These are phyloP conservation scores for Spencermartinsiella europaea DNA, from an alignment of 805 yeast species.

Conservation along the genomic window DNA sequence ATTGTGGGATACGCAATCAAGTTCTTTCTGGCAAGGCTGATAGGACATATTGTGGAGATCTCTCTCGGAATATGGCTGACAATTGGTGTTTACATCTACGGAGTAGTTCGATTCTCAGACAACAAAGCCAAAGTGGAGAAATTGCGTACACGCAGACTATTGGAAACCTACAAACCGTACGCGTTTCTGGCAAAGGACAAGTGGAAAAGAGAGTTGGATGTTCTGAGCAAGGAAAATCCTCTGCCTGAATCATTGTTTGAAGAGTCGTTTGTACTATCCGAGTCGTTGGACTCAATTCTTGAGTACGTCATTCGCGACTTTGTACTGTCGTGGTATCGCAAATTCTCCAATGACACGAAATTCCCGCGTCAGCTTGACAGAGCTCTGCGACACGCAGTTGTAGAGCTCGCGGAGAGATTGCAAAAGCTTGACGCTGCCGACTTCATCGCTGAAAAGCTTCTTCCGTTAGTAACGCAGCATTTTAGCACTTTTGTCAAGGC, in stretches of 20 bases:
- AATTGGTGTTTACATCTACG: slow-evolving; percentile 4
- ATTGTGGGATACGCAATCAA: slow-evolving; percentile 10
- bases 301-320: slow-evolving; percentile 48
- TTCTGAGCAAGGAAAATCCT: slow-evolving; percentile 11
- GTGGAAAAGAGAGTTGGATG: slow-evolving; percentile 14
- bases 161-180: slow-evolving; percentile 3
- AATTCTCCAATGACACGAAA: slow-evolving; percentile 37
- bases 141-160: slow-evolving; percentile 2
- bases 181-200: slow-evolving; percentile 6
- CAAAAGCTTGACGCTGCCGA: slow-evolving; percentile 47
- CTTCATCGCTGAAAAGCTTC: slow-evolving; percentile 48
- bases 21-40: slow-evolving; percentile 7
- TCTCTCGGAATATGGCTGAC: slow-evolving; percentile 13
- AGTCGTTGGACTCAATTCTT: slow-evolving; percentile 47
- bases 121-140: not conserved
- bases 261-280: slow-evolving; percentile 49
- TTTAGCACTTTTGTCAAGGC: slow-evolving; percentile 46
- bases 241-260: slow-evolving; percentile 26
- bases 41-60: slow-evolving; percentile 15
- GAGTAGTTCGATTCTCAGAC: slow-evolving; percentile 9
- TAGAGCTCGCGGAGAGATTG: slow-evolving; percentile 40
- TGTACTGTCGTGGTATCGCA: slow-evolving; percentile 50
- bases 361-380: slow-evolving; percentile 41
- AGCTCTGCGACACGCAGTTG: slow-evolving; percentile 41
- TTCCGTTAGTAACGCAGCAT: slow-evolving; percentile 68